phyloP scores from a whole-genome alignment of 1,284 basidiomycete species.

The Pyrrhoderma lamaoense region DNA sequence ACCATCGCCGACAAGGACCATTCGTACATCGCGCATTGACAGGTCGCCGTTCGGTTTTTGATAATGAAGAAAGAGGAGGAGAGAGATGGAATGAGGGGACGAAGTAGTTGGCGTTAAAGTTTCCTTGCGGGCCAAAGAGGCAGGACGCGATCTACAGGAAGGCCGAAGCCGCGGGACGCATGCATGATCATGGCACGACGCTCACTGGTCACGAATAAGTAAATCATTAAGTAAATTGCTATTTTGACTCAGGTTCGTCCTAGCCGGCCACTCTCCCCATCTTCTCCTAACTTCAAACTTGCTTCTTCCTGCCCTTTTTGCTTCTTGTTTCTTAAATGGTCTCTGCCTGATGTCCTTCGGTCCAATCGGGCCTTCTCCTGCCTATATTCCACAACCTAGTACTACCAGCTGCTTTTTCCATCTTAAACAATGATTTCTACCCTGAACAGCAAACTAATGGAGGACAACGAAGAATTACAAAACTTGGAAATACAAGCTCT shows the following conservation, averaged over 20 bases:
- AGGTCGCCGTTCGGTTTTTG: not conserved
- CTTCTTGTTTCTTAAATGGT: conserved; percentile 1
- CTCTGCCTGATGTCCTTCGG: conserved; percentile 63
- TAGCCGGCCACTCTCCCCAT: not conserved
- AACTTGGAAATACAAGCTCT: conserved; percentile 68
- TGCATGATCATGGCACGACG: no score
- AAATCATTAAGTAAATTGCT: no score
- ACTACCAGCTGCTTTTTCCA: not conserved
- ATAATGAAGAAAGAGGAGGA: no score
- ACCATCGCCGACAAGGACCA: conserved; percentile 19
- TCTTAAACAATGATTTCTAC: not conserved
- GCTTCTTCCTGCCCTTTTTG: not conserved
- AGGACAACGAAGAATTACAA: conserved; percentile 64
- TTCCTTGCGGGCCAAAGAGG: no score
- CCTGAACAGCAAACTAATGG: conserved; percentile 44
- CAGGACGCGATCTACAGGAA: no score
- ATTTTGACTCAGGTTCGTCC: conserved; percentile 9
- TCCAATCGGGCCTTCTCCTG: conserved; percentile 54
- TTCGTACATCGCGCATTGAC: conserved; percentile 19
- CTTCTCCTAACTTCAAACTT: conserved; percentile 6
- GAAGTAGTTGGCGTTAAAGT: no score
- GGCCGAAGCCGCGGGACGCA: no score
- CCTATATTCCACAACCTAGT: not conserved
- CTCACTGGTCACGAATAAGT: no score
- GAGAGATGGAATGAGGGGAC: no score